Conservation (phyloP, 257 asterid species). For the Ehretia macrophylla region DNA sequence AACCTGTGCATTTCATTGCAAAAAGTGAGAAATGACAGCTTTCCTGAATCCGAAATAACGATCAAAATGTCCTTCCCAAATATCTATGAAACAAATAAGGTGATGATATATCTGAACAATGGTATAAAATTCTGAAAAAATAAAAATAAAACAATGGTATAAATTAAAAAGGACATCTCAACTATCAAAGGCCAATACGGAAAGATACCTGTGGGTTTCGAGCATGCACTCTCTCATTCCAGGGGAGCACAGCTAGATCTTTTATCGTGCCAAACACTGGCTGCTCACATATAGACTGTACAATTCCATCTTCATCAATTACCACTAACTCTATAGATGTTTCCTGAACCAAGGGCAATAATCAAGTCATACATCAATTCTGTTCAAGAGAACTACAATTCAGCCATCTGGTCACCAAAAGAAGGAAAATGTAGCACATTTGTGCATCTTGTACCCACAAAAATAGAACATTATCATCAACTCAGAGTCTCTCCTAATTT, state of each 20-base stretch:
- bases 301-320: slow-evolving; percentile 71
- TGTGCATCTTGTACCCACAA: too few species aligned
- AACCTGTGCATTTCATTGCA: slow-evolving; percentile 93
- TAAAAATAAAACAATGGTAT: too few species aligned
- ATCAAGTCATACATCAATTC: slow-evolving; percentile 7
- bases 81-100: slow-evolving; percentile 43
- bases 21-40: slow-evolving; percentile 82
- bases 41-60: slow-evolving; percentile 93
- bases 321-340: slow-evolving; percentile 81
- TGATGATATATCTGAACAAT: background rate
- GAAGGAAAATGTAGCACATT: too few species aligned
- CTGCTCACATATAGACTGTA: slow-evolving; percentile 84
- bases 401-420: too few species aligned
- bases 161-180: too few species aligned
- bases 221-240: slow-evolving; percentile 56
- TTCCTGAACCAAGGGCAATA: slow-evolving; percentile 59
- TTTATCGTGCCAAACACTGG: slow-evolving; percentile 89
- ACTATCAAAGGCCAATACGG: background rate
- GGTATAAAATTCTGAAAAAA: too few species aligned
- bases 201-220: slow-evolving; percentile 57
- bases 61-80: slow-evolving; percentile 68
- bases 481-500: too few species aligned
- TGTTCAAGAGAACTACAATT: too few species aligned
- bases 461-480: too few species aligned
- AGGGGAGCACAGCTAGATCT: slow-evolving; percentile 82